Conservation (phyloP, 352 stramenopile genomes). For the Phytophthora pistaciae region DNA sequence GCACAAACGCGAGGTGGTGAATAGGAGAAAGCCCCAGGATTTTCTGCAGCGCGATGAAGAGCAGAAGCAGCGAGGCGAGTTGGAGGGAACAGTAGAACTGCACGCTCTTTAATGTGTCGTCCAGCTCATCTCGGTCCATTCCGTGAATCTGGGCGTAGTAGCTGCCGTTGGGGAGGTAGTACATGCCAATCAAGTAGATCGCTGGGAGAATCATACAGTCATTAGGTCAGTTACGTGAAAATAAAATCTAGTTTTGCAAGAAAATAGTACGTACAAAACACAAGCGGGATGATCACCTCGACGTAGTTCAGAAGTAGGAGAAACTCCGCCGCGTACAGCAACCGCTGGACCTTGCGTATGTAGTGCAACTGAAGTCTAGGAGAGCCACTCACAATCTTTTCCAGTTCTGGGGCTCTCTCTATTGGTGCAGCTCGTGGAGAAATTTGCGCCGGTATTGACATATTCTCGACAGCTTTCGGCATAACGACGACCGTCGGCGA, state of each 20-base stretch:
- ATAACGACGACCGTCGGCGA: not conserved
- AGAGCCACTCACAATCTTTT: not conserved
- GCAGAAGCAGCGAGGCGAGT: constrained; percentile 5
- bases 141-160: constrained; percentile 13
- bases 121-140: constrained; percentile 1
- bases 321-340: constrained; percentile 28
- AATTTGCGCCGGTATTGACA: not conserved
- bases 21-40: constrained; percentile 19
- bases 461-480: not conserved
- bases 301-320: constrained; percentile 31
- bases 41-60: constrained; percentile 1
- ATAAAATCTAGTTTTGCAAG: not conserved
- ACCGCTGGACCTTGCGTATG: constrained; percentile 4
- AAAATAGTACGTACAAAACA: constrained; percentile 22
- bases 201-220: not conserved
- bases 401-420: not conserved
- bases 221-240: not conserved
- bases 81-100: constrained; percentile 15
- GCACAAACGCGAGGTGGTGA: constrained; percentile 45
- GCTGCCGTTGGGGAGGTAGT: constrained; percentile 17
- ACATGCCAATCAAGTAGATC: constrained; percentile 13
- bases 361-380: not conserved
- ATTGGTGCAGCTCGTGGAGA: not conserved
- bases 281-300: constrained; percentile 26
- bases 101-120: constrained; percentile 3